Evolutionary conservation across 2,329 filamentous ascomycete genomes (phyloP).

Genomic region (Corynespora cassiicola): DNA sequence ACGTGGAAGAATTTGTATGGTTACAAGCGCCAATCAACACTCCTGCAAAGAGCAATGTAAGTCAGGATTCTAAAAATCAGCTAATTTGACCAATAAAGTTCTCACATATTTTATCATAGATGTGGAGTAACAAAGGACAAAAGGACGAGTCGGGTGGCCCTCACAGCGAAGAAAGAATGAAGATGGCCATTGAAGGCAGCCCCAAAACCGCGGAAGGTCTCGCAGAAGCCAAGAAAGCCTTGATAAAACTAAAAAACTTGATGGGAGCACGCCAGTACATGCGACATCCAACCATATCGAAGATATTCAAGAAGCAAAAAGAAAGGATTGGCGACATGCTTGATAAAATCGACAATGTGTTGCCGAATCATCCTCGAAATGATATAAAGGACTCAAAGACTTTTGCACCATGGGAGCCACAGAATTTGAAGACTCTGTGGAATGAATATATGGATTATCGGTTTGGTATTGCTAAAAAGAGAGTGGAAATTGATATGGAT

Average conservation of each 20-base stretch:
- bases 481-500: constrained; percentile 5
- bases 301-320: constrained; percentile 6
- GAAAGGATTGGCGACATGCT: constrained; percentile 5
- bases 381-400: constrained; percentile 1
- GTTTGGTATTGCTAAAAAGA: constrained; percentile 6
- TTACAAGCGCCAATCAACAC: constrained; percentile 6
- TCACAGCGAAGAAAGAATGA: constrained; percentile 4
- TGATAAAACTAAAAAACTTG: constrained; percentile 7
- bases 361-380: constrained; percentile 3
- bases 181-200: constrained; percentile 1
- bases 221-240: constrained; percentile 5
- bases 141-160: constrained; percentile 6
- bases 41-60: constrained; percentile 5
- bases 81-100: not conserved
- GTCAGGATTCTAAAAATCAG: too few species aligned
- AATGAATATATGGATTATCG: constrained; percentile 8
- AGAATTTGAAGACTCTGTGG: constrained; percentile 4
- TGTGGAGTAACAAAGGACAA: constrained; percentile 8
- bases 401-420: constrained; percentile 3
- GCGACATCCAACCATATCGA: not conserved
- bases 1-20: constrained; percentile 4
- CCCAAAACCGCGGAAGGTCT: not conserved
- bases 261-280: constrained; percentile 10
- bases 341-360: constrained; percentile 1
- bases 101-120: constrained; percentile 7